Conservation (phyloP, 208 protist genomes). For the Novymonas esmeraldas region DNA sequence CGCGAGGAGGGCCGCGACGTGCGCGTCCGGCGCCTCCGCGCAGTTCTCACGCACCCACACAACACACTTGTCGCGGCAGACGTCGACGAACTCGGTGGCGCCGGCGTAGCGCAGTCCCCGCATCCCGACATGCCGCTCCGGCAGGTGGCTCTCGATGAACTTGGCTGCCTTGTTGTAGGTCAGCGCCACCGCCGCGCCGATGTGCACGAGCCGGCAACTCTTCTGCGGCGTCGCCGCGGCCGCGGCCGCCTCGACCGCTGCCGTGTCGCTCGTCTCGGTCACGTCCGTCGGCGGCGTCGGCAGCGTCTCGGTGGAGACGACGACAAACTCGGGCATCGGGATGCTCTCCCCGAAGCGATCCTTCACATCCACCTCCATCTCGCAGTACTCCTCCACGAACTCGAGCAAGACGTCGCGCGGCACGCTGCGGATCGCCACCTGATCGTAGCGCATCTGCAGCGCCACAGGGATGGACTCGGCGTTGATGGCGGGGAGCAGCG, state of each 20-base stretch:
- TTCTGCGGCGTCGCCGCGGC: constrained; percentile 25
- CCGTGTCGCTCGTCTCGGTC: constrained; percentile 1
- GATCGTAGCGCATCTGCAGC: constrained; percentile 55
- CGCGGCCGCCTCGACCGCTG: constrained; percentile 1
- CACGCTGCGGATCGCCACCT: constrained; percentile 47
- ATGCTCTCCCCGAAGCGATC: constrained; percentile 60
- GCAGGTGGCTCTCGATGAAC: constrained; percentile 61
- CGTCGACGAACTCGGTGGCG: constrained; percentile 50
- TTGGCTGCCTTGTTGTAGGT: constrained; percentile 59
- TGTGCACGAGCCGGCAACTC: constrained; percentile 60
- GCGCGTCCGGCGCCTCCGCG: constrained; percentile 10
- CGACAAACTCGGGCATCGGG: constrained; percentile 72
- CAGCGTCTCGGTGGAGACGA: constrained; percentile 53
- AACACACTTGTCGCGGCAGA: constrained; percentile 75
- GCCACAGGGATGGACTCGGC: constrained; percentile 59
- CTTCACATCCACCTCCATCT: constrained; percentile 57
- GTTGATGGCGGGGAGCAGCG: constrained; percentile 50
- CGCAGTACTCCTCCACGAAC: constrained; percentile 79
- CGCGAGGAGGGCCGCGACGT: constrained; percentile 34
- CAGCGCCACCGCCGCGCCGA: constrained; percentile 64
- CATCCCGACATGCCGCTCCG: constrained; percentile 51
- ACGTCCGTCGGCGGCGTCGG: constrained; percentile 26
- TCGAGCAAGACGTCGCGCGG: constrained; percentile 47
- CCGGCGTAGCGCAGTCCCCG: constrained; percentile 40
- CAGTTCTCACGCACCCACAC: constrained; percentile 76